Evolutionary conservation across 768 basidiomycete species (phyloP), one percentile per base, ranked within the genome.

Genomic region (Naganishia kalamii): DNA sequence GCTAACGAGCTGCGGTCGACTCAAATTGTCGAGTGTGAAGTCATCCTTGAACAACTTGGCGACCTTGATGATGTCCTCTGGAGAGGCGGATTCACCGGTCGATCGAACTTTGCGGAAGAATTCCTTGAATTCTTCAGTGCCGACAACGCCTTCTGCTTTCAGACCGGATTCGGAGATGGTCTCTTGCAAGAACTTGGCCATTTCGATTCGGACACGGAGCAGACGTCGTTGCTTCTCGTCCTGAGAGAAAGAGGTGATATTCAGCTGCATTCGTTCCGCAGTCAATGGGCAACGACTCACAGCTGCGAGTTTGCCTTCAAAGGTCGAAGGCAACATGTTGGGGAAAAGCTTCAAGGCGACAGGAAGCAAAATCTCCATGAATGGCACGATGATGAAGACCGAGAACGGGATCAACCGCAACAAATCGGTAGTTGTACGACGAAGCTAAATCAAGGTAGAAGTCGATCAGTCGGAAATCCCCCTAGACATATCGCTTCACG

Each of bases 181-280:
- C 78, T 99, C 96, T 72, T 97, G 94, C 27, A 99, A 82, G 83
- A 98, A 99, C 75, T 99, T 98, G 72, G 96, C 96, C 94, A 97
- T 98, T 77, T 96, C 93, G 37, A 99, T 82, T 65, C 94, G 84
- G 29, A 96, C 91, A 65, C 92, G 87, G 48, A 99, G 86, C 3
- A 97, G 83, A 75, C 97, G 98, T 71, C 94, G 87, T 73, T 94
- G 85, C 78, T 99, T 99, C 80, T 98, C 96, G 78, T 96, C 91
- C 90, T 96, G 47, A 3, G 11, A 12, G 11, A 23, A n/a, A 5
- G 30, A 15, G 62, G n/a, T n/a, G n/a, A n/a, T n/a, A n/a, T n/a
- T 19, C 29, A 61, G 78, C 65, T 30, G 23, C 27, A 46, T 43
- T 25, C 33, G 57, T 0, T 4, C 10, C 50, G 4, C 23, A n/a